phyloP scores from a whole-genome alignment of 208 protist species.

The Leishmania aethiopica region DNA sequence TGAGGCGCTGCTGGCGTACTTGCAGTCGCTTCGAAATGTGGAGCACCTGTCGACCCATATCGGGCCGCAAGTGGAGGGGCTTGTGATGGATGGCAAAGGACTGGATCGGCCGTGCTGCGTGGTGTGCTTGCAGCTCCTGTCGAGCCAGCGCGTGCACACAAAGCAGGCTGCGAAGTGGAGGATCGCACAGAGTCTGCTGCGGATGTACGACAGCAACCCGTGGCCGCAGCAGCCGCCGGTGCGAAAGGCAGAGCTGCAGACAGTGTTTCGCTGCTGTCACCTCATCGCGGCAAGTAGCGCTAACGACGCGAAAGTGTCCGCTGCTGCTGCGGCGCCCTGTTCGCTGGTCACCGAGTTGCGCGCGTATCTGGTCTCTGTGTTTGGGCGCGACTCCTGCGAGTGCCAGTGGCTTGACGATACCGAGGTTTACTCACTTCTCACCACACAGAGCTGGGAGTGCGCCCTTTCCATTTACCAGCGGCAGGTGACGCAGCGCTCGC shows the following conservation, averaged over 20 bases:
- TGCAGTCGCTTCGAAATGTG: slow-evolving; percentile 74
- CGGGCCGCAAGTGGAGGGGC: slow-evolving; percentile 47
- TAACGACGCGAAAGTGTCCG: background rate
- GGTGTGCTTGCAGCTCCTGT: slow-evolving; percentile 75
- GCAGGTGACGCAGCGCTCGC: slow-evolving; percentile 37
- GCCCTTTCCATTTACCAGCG: slow-evolving; percentile 53
- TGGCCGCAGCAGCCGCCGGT: slow-evolving; percentile 76
- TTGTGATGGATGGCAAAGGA: slow-evolving; percentile 48
- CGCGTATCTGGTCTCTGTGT: slow-evolving; percentile 31
- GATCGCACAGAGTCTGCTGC: slow-evolving; percentile 39
- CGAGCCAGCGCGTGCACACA: slow-evolving; percentile 35
- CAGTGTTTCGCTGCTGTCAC: slow-evolving; percentile 79
- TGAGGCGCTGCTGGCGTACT: slow-evolving; percentile 62
- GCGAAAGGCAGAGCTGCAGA: slow-evolving; percentile 76
- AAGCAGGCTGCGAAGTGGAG: slow-evolving; percentile 30
- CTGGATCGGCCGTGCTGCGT: slow-evolving; percentile 68
- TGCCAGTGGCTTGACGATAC: slow-evolving; percentile 75
- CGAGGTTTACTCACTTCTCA: slow-evolving; percentile 61
- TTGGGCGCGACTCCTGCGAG: slow-evolving; percentile 58
- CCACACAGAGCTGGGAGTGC: slow-evolving; percentile 31
- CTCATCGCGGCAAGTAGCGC: slow-evolving; percentile 38
- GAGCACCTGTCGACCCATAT: slow-evolving; percentile 27
- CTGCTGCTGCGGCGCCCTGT: background rate
- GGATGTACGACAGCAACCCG: slow-evolving; percentile 61
- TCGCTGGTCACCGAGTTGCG: slow-evolving; percentile 35